phyloP scores from a whole-genome alignment of 441 rosid genomes.

The Pelargonium citronellum region DNA sequence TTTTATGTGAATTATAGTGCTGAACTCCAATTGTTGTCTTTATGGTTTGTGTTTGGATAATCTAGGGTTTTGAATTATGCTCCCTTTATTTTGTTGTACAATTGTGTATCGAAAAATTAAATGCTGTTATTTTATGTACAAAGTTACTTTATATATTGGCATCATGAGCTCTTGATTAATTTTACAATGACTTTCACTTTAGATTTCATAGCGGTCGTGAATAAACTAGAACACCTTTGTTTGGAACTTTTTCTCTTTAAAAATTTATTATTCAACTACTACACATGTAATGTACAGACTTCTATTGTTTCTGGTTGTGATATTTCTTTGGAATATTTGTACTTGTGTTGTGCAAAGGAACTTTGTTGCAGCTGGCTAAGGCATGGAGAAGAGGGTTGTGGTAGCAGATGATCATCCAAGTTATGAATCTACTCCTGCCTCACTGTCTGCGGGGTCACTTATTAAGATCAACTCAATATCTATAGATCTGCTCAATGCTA shows the following conservation, averaged over 20 bases:
- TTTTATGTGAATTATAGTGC: conserved; percentile 19
- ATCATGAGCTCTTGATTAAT: conserved; percentile 9
- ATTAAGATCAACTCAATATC: conserved; percentile 63
- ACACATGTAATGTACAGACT: too few relatives aligned
- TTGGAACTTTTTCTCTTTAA: conserved; percentile 12
- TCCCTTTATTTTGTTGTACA: conserved; percentile 19
- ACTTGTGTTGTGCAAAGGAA: conserved; percentile 18
- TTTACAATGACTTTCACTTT: conserved; percentile 13
- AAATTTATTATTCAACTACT: conserved; percentile 10
- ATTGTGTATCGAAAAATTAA: conserved; percentile 14
- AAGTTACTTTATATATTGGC: conserved; percentile 13
- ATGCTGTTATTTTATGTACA: conserved; percentile 58
- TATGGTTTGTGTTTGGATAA: conserved; percentile 25
- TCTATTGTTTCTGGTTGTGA: conserved; percentile 12
- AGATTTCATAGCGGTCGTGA: conserved; percentile 9
- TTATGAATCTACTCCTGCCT: conserved; percentile 27
- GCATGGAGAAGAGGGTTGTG: conserved; percentile 30
- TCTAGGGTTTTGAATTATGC: conserved; percentile 48
- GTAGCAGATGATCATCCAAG: conserved; percentile 33
- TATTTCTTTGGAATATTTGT: conserved; percentile 11
- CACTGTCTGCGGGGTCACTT: conserved; percentile 44
- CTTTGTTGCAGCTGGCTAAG: conserved; percentile 22
- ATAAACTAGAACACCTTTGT: conserved; percentile 19
- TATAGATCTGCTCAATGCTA: conserved; percentile 49
- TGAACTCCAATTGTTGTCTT: conserved; percentile 11